Evolutionary conservation across 257 asterid genomes (phyloP).

Genomic region (Lavandula angustifolia): DNA sequence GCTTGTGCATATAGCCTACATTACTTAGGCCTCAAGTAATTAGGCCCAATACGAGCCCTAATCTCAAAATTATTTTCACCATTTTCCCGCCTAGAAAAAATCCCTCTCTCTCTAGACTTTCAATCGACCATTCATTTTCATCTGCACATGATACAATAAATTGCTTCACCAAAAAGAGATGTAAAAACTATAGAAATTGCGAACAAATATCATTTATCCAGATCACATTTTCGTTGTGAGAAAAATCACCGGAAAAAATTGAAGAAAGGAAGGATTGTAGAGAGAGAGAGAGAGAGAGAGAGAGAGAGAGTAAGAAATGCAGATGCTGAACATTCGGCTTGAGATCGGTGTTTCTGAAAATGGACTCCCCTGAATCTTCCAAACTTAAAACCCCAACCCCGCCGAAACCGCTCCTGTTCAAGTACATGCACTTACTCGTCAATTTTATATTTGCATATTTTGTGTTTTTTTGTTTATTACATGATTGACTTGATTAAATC

Average conservation of each 20-base stretch:
- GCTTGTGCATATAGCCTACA: neutral
- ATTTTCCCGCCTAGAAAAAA: conserved; percentile 13
- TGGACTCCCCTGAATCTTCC: conserved; percentile 59
- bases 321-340: conserved; percentile 29
- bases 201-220: conserved; percentile 5
- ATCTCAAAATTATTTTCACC: neutral
- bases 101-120: neutral
- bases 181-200: neutral
- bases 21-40: neutral
- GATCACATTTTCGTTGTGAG: conserved; percentile 2
- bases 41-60: conserved; percentile 11
- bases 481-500: neutral
- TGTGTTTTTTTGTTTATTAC: neutral
- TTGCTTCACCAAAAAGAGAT: neutral
- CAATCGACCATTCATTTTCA: neutral
- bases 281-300: no score
- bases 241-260: neutral
- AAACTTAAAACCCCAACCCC: conserved; percentile 18
- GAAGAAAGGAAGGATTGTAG: neutral
- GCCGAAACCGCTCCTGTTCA: conserved; percentile 32
- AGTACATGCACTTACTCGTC: conserved; percentile 30
- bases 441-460: neutral
- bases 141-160: neutral
- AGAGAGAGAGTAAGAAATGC: conserved; percentile 34
- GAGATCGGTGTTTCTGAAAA: conserved; percentile 40